Conservation (phyloP, 1,284 basidiomycete genomes). For the Pseudozyma hubeiensis region DNA sequence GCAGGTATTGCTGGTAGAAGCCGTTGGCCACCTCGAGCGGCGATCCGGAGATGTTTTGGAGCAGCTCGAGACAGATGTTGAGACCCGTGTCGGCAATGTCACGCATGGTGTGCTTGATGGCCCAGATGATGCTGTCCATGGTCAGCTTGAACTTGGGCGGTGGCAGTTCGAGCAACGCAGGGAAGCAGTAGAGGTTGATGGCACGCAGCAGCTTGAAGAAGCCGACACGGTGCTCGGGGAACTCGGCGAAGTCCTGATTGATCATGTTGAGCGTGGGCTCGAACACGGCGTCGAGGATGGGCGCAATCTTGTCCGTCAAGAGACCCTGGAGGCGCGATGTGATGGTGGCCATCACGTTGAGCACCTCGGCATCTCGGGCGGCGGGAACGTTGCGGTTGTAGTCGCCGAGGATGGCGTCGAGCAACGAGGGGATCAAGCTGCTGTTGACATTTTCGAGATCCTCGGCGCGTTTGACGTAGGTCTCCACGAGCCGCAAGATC, state of each 20-base stretch:
- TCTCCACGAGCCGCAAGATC: constrained; percentile 93
- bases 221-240: constrained; percentile 94
- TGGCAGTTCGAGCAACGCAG: constrained; percentile 87
- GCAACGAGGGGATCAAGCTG: constrained; percentile 92
- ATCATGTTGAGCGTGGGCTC: constrained; percentile 99
- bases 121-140: constrained; percentile 99
- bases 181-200: constrained; percentile 96
- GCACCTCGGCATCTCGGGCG: constrained; percentile 94
- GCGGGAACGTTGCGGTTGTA: constrained; percentile 94
- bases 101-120: constrained; percentile 99
- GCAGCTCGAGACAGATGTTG: constrained; percentile 86
- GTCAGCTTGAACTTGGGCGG: constrained; percentile 96
- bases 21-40: constrained; percentile 81
- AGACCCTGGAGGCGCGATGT: constrained; percentile 71
- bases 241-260: constrained; percentile 97
- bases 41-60: constrained; percentile 92
- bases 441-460: constrained; percentile 91
- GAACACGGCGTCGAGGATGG: constrained; percentile 95
- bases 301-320: constrained; percentile 93
- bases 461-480: constrained; percentile 95
- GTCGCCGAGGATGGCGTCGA: constrained; percentile 96
- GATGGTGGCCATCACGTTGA: constrained; percentile 99
- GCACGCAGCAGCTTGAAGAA: constrained; percentile 96
- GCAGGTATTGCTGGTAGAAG: constrained; percentile 92
- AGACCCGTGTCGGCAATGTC: constrained; percentile 94